Base-by-base conservation (phyloP, 305 asterid genomes). In the Fraxinus baroniana region DNA sequence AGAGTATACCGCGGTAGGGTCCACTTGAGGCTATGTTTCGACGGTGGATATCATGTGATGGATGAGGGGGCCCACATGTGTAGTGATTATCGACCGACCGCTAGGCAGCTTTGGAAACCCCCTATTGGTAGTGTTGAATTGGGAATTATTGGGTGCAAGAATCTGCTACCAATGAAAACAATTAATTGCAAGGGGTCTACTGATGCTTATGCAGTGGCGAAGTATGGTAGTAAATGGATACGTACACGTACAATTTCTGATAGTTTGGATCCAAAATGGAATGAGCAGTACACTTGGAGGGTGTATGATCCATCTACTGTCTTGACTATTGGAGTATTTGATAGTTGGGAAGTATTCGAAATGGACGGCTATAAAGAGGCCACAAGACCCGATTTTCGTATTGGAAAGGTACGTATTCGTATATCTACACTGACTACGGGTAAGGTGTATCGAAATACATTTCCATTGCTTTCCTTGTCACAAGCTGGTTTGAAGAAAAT, bases 11-110 rank as follows among this genome's bases (percentile, higher is more conserved):
- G 80, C 81, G 98, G 97, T 5, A 88, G 97, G 83, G 87, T 93
- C 79, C 98, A 93, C 78, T 74, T 94, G 82, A 81, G 90, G 46
- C 85, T 93, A 2, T 94, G 97, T 55, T 94, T 92, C 9, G 98
- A 94, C 41, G 97, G 98, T 77, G 97, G 98, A 32, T 94, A 94
- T 85, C 98, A 93, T 80, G 98, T 94, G 15, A 90, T 94, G 96
- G 98, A 94, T 15, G 98, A 94, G 78, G 93, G 92, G 0, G 91
- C 93, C 37, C 88, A 93, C 18, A 89, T 90, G 17, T 92, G 97
- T 55, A 93, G 98, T 12, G 98, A 94, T 73, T 94, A 89, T 39
- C 96, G 97, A 37, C 97, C 97, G 1, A 93, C 97, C 0, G 98
- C 98, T 0, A 87, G 95, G 78, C 98, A 93, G 76, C 93, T 94